phyloP scores from a whole-genome alignment of 2,329 filamentous ascomycete genomes.

The Fusarium tanahbumbuense region DNA sequence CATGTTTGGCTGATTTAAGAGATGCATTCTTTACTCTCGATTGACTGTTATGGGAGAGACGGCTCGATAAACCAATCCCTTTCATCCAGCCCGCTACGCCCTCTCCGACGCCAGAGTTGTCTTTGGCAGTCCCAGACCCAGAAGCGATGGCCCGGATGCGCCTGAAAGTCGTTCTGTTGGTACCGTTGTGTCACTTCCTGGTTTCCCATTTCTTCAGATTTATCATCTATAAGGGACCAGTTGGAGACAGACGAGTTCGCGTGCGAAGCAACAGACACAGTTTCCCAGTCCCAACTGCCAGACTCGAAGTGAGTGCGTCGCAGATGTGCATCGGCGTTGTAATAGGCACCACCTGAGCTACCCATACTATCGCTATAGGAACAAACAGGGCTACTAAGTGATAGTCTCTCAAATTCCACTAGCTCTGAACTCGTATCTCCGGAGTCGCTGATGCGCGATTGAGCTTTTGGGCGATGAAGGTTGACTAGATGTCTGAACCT shows the following conservation, averaged over 20 bases:
- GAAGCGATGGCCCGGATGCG: constrained; percentile 12
- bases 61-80: constrained; percentile 25
- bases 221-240: constrained; percentile 1
- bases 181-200: not conserved
- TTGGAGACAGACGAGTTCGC: not conserved
- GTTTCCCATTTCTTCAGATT: not conserved
- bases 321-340: not conserved
- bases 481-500: not conserved
- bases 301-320: not conserved
- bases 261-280: not conserved
- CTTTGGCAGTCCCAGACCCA: constrained; percentile 28
- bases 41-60: constrained; percentile 5
- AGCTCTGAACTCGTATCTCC: not conserved
- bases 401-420: not conserved
- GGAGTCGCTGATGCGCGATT: no score
- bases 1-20: not conserved
- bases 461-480: not conserved
- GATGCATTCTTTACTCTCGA: constrained; percentile 1
- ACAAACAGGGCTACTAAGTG: not conserved
- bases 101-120: constrained; percentile 20
- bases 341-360: not conserved
- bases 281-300: not conserved
- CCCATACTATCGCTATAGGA: not conserved
- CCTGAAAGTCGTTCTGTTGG: constrained; percentile 14
- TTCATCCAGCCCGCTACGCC: constrained; percentile 5